Evolutionary conservation across 2,329 filamentous ascomycete genomes (phyloP).

Genomic region (Beauveria sp.): DNA sequence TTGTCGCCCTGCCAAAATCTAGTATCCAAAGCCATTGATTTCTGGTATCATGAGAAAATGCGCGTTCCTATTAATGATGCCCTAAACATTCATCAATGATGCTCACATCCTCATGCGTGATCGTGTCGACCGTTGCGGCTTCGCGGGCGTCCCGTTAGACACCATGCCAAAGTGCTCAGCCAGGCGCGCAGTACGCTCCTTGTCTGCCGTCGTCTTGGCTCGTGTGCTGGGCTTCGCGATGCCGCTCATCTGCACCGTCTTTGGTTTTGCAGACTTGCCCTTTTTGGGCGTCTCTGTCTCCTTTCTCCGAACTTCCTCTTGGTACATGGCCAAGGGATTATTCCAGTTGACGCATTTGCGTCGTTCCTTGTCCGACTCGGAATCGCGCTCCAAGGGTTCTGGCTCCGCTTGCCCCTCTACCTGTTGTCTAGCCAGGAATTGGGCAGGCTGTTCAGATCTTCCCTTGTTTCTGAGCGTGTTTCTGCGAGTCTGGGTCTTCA

Average conservation of each 20-base stretch:
- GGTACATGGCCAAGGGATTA: slow-evolving; percentile 23
- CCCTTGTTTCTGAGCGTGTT: slow-evolving; percentile 31
- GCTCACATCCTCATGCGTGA: slow-evolving; percentile 7
- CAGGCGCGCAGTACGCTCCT: slow-evolving; percentile 21
- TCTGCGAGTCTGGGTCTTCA: slow-evolving; percentile 21
- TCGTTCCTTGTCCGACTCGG: slow-evolving; percentile 13
- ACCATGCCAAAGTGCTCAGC: slow-evolving; percentile 27
- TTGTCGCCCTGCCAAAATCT: not conserved
- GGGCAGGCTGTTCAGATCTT: slow-evolving; percentile 26
- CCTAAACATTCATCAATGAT: too few species aligned
- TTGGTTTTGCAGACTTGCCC: slow-evolving; percentile 7
- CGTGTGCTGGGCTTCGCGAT: slow-evolving; percentile 22
- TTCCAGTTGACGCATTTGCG: slow-evolving; percentile 29
- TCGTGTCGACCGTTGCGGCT: slow-evolving; percentile 14
- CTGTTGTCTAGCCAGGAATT: slow-evolving; percentile 25
- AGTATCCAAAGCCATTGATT: not conserved
- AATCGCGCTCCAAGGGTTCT: slow-evolving; percentile 14
- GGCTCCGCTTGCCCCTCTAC: slow-evolving; percentile 18
- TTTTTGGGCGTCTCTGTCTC: slow-evolving; percentile 17
- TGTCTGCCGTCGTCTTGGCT: slow-evolving; percentile 17
- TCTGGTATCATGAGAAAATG: too few species aligned
- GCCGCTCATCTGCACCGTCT: slow-evolving; percentile 17
- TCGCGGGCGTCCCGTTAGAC: slow-evolving; percentile 28
- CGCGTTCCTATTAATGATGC: not conserved
- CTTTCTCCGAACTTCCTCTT: slow-evolving; percentile 17